A percentile compares a stretch with the other conserved stretches of the same genome.
These are phyloP conservation scores for Pisolithus microcarpus DNA, from an alignment of 768 basidiomycete species.

Conservation along the genomic window DNA sequence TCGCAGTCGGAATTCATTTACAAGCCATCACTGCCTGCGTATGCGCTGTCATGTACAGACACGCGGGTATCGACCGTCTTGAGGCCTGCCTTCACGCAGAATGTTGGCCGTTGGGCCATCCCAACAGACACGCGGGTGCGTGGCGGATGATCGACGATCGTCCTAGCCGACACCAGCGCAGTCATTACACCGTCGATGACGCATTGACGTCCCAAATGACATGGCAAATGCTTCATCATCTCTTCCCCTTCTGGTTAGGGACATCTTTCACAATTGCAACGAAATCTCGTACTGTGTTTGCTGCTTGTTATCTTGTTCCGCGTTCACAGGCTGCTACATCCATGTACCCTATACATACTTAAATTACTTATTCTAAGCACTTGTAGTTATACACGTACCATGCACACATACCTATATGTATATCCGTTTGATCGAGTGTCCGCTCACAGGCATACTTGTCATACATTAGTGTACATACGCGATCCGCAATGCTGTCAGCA, in stretches of 20 bases:
- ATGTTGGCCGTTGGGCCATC: neutral
- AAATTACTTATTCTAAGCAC: neutral
- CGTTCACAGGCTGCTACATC: neutral
- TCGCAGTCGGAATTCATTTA: slow-evolving; percentile 19
- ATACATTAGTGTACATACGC: too few species aligned
- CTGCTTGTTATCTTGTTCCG: neutral
- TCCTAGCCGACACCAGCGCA: neutral
- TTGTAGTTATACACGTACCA: neutral
- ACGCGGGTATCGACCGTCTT: slow-evolving; percentile 28
- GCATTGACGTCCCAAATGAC: too few species aligned
- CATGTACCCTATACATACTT: neutral
- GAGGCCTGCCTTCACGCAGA: slow-evolving; percentile 26
- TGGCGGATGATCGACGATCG: slow-evolving; percentile 7
- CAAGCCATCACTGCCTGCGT: slow-evolving; percentile 25
- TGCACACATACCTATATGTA: neutral
- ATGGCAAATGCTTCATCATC: neutral
- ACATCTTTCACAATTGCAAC: neutral
- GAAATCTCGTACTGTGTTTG: neutral
- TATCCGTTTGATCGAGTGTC: neutral
- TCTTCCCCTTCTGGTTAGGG: neutral
- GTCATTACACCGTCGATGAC: too few species aligned
- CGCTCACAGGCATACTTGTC: too few species aligned
- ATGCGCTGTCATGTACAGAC: slow-evolving; percentile 27
- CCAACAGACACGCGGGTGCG: slow-evolving; percentile 5
- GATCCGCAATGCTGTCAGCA: too few species aligned